A percentile compares a stretch with the other conserved stretches of the same genome.
phyloP scores from a whole-genome alignment of 176 grass and related monocot genomes.

The Puya raimondii region DNA sequence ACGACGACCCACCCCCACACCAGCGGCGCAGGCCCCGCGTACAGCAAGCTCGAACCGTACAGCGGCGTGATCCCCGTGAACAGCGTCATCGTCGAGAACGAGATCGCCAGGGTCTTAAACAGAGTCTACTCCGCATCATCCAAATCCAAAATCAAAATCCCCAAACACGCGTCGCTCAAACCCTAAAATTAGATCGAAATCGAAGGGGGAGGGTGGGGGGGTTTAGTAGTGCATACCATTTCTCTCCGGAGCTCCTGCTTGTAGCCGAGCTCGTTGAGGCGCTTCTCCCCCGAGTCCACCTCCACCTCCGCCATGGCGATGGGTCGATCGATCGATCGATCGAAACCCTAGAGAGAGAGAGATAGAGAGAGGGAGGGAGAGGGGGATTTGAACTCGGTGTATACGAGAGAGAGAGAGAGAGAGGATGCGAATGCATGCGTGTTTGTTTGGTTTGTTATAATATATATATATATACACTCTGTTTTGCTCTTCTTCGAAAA shows the following conservation, averaged over 20 bases:
- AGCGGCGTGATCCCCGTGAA: constrained; percentile 99
- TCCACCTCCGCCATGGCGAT: constrained; percentile 42
- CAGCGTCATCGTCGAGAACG: constrained; percentile 98
- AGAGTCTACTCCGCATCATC: constrained; percentile 44
- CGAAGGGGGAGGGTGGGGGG: neutral
- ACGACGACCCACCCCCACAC: constrained; percentile 99
- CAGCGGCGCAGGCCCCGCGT: constrained; percentile 70
- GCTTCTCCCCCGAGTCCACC: constrained; percentile 95
- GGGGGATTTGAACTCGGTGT: too few species aligned
- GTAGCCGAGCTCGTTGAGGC: constrained; percentile 98
- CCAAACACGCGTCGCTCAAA: neutral
- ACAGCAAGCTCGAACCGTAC: constrained; percentile 81
- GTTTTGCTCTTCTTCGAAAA: too few species aligned
- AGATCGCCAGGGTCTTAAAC: constrained; percentile 99
- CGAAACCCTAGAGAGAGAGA: too few species aligned
- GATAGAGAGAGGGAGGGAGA: too few species aligned
- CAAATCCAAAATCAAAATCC: constrained; percentile 3
- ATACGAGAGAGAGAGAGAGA: too few species aligned
- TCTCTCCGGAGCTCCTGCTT: constrained; percentile 98
- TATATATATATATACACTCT: too few species aligned
- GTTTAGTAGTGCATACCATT: constrained; percentile 37
- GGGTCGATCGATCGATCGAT: neutral
- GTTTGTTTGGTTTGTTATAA: too few species aligned
- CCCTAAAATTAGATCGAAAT: neutral
- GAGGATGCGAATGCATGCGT: too few species aligned